A percentile compares a stretch with the other conserved stretches of the same genome.
These are phyloP conservation scores for Somion occarium DNA, from an alignment of 1,284 basidiomycete genomes.

Conservation along the genomic window DNA sequence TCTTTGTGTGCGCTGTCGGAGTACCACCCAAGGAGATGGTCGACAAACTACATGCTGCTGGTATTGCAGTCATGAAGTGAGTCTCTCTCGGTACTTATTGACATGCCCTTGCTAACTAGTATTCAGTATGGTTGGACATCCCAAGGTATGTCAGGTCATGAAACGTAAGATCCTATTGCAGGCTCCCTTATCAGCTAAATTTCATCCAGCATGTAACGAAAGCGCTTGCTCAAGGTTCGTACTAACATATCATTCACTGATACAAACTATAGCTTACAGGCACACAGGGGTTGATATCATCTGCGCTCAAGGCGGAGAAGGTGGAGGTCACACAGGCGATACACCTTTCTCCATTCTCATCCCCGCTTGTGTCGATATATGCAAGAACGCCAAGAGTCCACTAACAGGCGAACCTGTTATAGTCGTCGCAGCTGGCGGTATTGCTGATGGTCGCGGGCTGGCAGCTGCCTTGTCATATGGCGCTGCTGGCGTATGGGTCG, in stretches of 20 bases:
- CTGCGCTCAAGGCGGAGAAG: constrained; percentile 78
- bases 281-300: constrained; percentile 76
- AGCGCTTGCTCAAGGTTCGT: constrained; percentile 64
- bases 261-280: background rate
- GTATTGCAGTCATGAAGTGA: constrained; percentile 83
- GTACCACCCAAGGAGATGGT: constrained; percentile 82
- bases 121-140: constrained; percentile 80
- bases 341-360: constrained; percentile 75
- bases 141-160: constrained; percentile 47
- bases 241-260: background rate
- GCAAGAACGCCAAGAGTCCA: constrained; percentile 57
- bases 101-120: constrained; percentile 5
- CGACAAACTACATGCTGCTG: constrained; percentile 74
- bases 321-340: constrained; percentile 76
- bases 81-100: constrained; percentile 19
- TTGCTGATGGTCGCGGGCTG: constrained; percentile 79
- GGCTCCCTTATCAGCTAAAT: too few species aligned
- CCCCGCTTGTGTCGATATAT: constrained; percentile 77
- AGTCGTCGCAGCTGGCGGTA: constrained; percentile 81
- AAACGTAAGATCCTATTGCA: background rate
- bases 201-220: constrained; percentile 68
- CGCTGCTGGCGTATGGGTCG: constrained; percentile 84
- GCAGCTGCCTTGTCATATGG: constrained; percentile 79
- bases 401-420: constrained; percentile 74
- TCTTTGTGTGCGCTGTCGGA: constrained; percentile 84